Percentiles rank a stretch among this genome's conserved stretches.
Evolutionary conservation across 805 yeast genomes (phyloP).

Genomic region (Cyberlindnera veronae): DNA sequence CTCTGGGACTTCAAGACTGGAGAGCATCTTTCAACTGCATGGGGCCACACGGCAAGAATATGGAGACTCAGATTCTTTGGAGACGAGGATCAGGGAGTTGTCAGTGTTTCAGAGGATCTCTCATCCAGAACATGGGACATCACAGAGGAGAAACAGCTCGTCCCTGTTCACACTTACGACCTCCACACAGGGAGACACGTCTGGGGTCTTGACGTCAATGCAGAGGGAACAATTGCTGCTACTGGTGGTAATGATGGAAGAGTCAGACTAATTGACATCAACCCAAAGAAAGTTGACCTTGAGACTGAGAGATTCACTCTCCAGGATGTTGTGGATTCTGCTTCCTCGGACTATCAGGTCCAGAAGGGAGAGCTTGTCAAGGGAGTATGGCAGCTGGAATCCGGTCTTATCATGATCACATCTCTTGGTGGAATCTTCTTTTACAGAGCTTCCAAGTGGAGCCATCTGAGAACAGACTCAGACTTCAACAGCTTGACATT

Average conservation of each 20-base stretch:
- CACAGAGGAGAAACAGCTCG: conserved; percentile 22
- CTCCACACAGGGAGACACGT: conserved; percentile 82
- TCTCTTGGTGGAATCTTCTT: conserved; percentile 53
- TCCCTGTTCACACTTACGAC: conserved; percentile 43
- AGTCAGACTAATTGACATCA: conserved; percentile 58
- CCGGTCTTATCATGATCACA: conserved; percentile 51
- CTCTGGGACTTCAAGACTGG: conserved; percentile 66
- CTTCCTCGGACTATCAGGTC: conserved; percentile 26
- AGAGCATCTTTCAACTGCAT: conserved; percentile 65
- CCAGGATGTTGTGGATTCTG: conserved; percentile 31
- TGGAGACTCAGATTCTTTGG: conserved; percentile 72
- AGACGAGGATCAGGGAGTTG: conserved; percentile 34
- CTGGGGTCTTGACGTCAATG: conserved; percentile 72
- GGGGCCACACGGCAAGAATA: conserved; percentile 96
- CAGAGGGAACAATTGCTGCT: conserved; percentile 46
- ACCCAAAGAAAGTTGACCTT: conserved; percentile 30
- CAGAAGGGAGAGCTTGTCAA: conserved; percentile 55
- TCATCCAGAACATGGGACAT: conserved; percentile 77
- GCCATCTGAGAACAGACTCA: conserved; percentile 18
- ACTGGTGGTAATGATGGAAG: conserved; percentile 96
- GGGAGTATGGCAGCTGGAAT: conserved; percentile 48
- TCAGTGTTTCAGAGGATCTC: conserved; percentile 85
- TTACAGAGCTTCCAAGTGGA: conserved; percentile 28
- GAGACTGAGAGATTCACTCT: conserved; percentile 30
- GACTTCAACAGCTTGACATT: conserved; percentile 39